Conservation (phyloP, 2,329 filamentous ascomycete species). For the Lecanicillium sp. region DNA sequence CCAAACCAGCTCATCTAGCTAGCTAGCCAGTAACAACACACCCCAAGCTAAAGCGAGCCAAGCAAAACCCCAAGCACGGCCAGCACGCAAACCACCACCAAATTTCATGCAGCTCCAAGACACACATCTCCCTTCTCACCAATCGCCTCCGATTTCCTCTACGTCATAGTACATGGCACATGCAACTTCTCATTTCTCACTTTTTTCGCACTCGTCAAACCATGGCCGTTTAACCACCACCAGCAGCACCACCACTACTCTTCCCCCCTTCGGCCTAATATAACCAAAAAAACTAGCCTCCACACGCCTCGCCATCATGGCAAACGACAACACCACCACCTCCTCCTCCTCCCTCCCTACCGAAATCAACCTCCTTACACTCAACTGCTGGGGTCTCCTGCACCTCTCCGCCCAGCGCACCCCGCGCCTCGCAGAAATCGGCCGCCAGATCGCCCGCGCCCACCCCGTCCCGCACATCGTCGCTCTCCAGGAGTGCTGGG, state of each 20-base stretch:
- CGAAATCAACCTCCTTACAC: slow-evolving; percentile 72
- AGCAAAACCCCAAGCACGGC: too few relatives aligned
- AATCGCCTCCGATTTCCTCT: too few relatives aligned
- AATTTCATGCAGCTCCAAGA: too few relatives aligned
- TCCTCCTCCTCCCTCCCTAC: slow-evolving; percentile 31
- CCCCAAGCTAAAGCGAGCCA: too few relatives aligned
- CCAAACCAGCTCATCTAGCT: too few relatives aligned
- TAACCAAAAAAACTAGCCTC: not conserved
- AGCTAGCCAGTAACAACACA: too few relatives aligned
- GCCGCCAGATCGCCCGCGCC: slow-evolving; percentile 64
- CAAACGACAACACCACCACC: slow-evolving; percentile 21
- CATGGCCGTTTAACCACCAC: not conserved
- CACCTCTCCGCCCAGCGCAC: slow-evolving; percentile 72
- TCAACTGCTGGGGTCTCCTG: slow-evolving; percentile 97
- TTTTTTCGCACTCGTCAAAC: too few relatives aligned
- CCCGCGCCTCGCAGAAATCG: slow-evolving; percentile 78
- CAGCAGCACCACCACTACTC: not conserved
- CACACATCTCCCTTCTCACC: too few relatives aligned
- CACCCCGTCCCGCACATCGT: slow-evolving; percentile 74
- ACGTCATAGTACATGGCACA: not conserved
- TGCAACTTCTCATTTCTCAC: too few relatives aligned
- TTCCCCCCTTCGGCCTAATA: too few relatives aligned
- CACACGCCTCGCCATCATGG: not conserved
- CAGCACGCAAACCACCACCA: too few relatives aligned
- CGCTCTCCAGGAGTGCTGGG: slow-evolving; percentile 94